Evolutionary conservation across 306 rosid genomes (phyloP).

Genomic region (Canavalia ensiformis): DNA sequence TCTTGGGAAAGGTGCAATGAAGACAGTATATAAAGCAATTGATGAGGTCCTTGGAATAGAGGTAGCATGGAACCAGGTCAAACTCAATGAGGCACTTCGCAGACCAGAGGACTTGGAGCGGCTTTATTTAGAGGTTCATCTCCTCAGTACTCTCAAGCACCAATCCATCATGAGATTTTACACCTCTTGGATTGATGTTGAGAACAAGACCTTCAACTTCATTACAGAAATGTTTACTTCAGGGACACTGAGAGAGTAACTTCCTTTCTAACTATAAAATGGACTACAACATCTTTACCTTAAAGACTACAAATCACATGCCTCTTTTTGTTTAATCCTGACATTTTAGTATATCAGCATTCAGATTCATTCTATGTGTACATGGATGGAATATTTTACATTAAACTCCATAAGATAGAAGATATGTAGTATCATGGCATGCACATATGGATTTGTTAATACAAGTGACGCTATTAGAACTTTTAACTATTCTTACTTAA

Average conservation of each 20-base stretch:
- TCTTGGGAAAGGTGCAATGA: conserved; percentile 94
- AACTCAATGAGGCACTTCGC: conserved; percentile 71
- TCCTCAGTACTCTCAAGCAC: conserved; percentile 86
- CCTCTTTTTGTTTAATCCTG: conserved; percentile 7
- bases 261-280: conserved; percentile 41
- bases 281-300: not conserved
- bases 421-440: not conserved
- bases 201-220: conserved; percentile 78
- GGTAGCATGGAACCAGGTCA: conserved; percentile 93
- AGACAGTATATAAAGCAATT: conserved; percentile 88
- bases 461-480: not conserved
- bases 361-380: conserved; percentile 3
- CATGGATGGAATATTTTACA: not conserved
- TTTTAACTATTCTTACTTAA: not conserved
- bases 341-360: not conserved
- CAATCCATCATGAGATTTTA: conserved; percentile 76
- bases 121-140: conserved; percentile 93
- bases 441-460: not conserved
- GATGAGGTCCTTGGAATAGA: conserved; percentile 87
- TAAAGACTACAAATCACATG: not conserved
- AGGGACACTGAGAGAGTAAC: conserved; percentile 88
- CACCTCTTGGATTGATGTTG: conserved; percentile 87
- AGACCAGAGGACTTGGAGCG: conserved; percentile 83
- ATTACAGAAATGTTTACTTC: conserved; percentile 91
- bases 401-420: not conserved